A percentile compares a stretch with the other conserved stretches of the same genome.
Evolutionary conservation across 1,284 basidiomycete genomes (phyloP).

Genomic region (Boletus calvinii): DNA sequence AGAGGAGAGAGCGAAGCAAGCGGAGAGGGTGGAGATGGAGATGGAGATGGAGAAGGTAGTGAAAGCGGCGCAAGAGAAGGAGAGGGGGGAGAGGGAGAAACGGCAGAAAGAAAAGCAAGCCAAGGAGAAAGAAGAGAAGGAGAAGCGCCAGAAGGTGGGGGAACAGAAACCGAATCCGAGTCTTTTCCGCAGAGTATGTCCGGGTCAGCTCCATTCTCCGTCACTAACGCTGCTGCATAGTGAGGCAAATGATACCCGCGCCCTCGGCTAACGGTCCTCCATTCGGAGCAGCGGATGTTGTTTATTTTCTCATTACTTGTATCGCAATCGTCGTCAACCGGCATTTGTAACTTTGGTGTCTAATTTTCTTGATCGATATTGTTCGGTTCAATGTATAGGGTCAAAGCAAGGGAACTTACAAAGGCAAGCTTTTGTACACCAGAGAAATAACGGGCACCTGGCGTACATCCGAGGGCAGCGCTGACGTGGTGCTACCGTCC

Average conservation of each 20-base stretch:
- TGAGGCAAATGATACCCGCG: neutral
- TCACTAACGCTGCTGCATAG: conserved; percentile 3
- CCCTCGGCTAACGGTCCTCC: neutral
- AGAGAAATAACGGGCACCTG: neutral
- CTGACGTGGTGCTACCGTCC: neutral
- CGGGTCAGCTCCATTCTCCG: neutral
- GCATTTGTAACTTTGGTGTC: conserved; percentile 12
- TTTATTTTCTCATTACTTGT: conserved; percentile 14
- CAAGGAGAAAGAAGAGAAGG: neutral
- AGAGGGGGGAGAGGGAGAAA: neutral
- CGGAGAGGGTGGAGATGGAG: neutral
- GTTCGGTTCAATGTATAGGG: neutral
- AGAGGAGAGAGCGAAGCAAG: neutral
- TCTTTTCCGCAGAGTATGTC: neutral
- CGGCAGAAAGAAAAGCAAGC: neutral
- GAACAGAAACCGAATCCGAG: neutral
- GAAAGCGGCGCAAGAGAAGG: neutral
- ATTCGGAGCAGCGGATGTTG: conserved; percentile 3
- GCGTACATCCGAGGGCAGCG: neutral
- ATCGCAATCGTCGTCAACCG: neutral
- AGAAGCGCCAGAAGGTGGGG: neutral
- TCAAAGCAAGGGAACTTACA: neutral
- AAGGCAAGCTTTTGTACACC: neutral
- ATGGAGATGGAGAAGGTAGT: neutral
- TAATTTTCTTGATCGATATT: neutral